Evolutionary conservation across 352 stramenopile species (phyloP), one percentile per base, ranked within the genome.

Genomic region (Phytopythium vexans): DNA sequence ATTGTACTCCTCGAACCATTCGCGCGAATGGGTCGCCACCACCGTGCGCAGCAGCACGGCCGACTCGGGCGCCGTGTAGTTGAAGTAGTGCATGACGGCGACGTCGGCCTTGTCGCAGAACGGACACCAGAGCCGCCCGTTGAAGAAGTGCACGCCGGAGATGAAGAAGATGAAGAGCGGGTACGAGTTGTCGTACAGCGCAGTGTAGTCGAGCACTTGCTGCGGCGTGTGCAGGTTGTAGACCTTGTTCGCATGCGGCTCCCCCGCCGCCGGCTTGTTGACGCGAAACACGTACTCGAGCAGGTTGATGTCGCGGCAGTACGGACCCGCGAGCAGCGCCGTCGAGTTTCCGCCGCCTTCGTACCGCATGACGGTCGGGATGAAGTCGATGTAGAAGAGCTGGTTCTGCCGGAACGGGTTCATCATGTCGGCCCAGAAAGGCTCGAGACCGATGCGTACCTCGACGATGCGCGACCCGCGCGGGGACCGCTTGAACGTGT

Each of bases 321-420:
- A 88, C n/a, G 77, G 67, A 21, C 85, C 82, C n/a, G 75, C 74
- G 42, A 93, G 66, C 58, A 93, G 69, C 37, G 60, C 54, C 16
- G 77, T 86, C 47, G 82, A 87, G 52, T 89, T 89, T 14, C 81
- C 77, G 42, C 72, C 66, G 41, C 82, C 82, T 5, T 91, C 77
- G 66, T 93, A 93, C n/a, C 76, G 67, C 49, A 93, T 81, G 14
- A 93, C 51, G 31, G 82, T 77, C 35, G 82, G 82, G 44, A 93
- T 70, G 37, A 86, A 86, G 66, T 89, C 77, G 35, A 93, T 89
- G 62, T 90, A 90, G 54, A 93, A 89, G 36, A 89, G 63, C 56
- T 89, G 76, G 52, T 91, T 89, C 62, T 90, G 79, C 27, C 70
- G 65, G 56, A 93, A 93, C 32, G 72, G 61, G 43, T 93, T 93